Conservation (phyloP, 352 stramenopile genomes). For the Nothophytophthora sp. region DNA sequence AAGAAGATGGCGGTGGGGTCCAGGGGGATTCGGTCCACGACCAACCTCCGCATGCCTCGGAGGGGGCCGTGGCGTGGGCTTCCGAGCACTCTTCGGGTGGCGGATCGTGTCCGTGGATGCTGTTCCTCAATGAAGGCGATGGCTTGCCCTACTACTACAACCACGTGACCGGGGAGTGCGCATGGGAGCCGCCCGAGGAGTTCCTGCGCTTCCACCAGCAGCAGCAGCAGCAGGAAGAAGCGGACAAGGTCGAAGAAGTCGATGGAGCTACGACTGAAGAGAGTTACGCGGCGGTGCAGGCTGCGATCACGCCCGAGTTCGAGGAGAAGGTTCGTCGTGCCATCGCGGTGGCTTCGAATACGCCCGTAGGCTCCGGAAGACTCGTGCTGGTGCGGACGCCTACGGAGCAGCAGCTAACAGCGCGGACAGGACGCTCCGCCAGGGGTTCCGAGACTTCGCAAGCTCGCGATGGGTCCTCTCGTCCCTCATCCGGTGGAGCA, state of each 20-base stretch:
- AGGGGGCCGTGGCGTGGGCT: not conserved
- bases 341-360: slow-evolving; percentile 45
- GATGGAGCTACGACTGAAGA: not conserved
- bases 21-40: not conserved
- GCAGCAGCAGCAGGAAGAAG: slow-evolving; percentile 7
- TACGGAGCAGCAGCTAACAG: slow-evolving; percentile 23
- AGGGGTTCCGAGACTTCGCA: slow-evolving; percentile 5
- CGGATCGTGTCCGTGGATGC: slow-evolving; percentile 47
- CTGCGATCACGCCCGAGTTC: slow-evolving; percentile 43
- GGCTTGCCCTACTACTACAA: slow-evolving; percentile 78
- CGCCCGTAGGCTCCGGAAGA: slow-evolving; percentile 40
- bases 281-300: not conserved
- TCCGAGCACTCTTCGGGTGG: slow-evolving; percentile 1
- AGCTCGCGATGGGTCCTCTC: slow-evolving; percentile 10
- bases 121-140: slow-evolving; percentile 70
- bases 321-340: slow-evolving; percentile 55
- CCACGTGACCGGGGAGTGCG: slow-evolving; percentile 49
- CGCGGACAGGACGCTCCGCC: slow-evolving; percentile 6
- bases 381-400: slow-evolving; percentile 44
- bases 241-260: not conserved
- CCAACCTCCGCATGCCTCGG: not conserved
- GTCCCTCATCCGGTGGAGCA: slow-evolving; percentile 14
- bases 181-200: slow-evolving; percentile 63
- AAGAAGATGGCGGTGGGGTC: slow-evolving; percentile 5
- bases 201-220: slow-evolving; percentile 48